phyloP scores from a whole-genome alignment of 495 filamentous ascomycete species.

The Penicillium salamii region DNA sequence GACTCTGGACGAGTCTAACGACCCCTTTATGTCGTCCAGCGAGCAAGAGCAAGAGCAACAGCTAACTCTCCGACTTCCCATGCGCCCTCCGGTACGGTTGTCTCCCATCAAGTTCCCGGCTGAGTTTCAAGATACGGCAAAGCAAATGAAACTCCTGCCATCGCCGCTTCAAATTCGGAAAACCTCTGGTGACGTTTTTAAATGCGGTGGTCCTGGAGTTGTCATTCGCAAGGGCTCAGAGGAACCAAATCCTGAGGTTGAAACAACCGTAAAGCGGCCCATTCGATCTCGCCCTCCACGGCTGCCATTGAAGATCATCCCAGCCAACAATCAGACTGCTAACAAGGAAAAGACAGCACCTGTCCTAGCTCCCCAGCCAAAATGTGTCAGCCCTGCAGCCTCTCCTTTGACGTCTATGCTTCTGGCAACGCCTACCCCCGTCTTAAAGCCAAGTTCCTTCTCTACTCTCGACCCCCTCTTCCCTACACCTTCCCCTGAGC shows the following conservation, averaged over 20 bases:
- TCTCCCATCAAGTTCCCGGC: slow-evolving; percentile 1
- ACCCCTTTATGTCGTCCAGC: background rate
- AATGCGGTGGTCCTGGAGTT: background rate
- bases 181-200: slow-evolving; percentile 1
- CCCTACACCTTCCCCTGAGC: no score
- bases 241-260: background rate
- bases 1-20: background rate
- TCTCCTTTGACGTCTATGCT: background rate
- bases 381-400: background rate
- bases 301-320: background rate
- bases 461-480: no score
- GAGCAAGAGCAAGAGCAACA: no score
- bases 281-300: background rate
- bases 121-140: background rate
- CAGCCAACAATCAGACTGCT: background rate
- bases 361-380: background rate
- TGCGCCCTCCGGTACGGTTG: background rate
- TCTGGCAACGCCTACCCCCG: background rate
- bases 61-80: background rate
- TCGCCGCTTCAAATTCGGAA: slow-evolving; percentile 1
- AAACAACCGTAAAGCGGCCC: slow-evolving; percentile 1
- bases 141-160: background rate
- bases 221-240: background rate
- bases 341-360: background rate
- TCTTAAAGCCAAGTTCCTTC: background rate